phyloP scores from a whole-genome alignment of 2,329 filamentous ascomycete species.

The Gnomoniopsis sp. region DNA sequence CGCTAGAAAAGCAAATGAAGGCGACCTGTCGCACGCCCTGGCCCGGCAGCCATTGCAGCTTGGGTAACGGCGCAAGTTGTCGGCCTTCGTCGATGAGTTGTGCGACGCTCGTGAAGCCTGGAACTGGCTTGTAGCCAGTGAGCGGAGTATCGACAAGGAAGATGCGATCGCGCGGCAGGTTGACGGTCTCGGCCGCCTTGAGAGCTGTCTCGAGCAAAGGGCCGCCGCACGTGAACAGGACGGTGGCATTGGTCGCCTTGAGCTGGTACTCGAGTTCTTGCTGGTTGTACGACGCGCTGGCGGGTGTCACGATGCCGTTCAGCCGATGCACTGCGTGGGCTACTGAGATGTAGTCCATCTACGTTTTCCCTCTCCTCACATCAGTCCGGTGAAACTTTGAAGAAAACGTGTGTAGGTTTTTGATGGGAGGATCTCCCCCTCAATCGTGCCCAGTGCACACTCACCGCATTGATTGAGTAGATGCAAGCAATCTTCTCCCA shows the following conservation, averaged over 20 bases:
- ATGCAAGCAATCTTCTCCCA: constrained; percentile 75
- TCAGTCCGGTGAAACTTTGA: background rate
- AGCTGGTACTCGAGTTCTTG: constrained; percentile 59
- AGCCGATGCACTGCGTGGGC: constrained; percentile 54
- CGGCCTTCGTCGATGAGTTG: constrained; percentile 41
- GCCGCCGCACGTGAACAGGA: constrained; percentile 62
- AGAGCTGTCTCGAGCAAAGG: constrained; percentile 60
- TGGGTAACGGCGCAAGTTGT: constrained; percentile 33
- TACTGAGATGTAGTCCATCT: constrained; percentile 59
- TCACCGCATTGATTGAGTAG: constrained; percentile 66
- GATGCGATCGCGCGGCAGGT: constrained; percentile 59
- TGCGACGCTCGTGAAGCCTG: background rate
- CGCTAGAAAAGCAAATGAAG: constrained; percentile 71
- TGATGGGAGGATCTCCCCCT: too few relatives aligned
- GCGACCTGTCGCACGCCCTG: constrained; percentile 62
- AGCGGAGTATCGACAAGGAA: constrained; percentile 48
- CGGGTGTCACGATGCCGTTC: constrained; percentile 60
- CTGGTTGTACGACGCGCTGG: constrained; percentile 41
- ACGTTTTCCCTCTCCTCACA: background rate
- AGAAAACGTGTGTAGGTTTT: background rate
- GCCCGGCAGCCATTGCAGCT: constrained; percentile 52
- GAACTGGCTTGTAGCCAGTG: background rate
- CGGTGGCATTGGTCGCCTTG: constrained; percentile 60
- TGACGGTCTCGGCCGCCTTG: constrained; percentile 56
- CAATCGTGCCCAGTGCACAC: too few relatives aligned